Conservation (phyloP, 2,329 filamentous ascomycete species). For the Colletotrichum tofieldiae region DNA sequence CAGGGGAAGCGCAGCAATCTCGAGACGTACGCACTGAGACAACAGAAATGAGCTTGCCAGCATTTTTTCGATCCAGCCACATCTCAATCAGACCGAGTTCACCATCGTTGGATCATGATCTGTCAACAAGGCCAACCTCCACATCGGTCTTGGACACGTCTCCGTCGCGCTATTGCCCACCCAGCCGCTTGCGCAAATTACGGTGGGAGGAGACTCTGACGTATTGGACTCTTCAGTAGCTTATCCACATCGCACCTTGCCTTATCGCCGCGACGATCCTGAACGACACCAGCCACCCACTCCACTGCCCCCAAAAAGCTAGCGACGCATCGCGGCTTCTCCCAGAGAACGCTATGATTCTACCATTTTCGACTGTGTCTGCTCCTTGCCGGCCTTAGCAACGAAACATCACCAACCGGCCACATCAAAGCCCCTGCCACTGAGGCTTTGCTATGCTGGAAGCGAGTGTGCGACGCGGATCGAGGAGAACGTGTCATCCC, state of each 20-base stretch:
- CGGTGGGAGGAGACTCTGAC: conserved; percentile 2
- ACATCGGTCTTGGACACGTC: conserved; percentile 15
- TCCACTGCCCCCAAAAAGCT: neutral
- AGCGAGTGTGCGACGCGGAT: conserved; percentile 6
- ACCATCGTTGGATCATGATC: neutral
- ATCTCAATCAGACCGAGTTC: neutral
- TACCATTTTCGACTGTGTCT: neutral
- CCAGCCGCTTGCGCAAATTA: conserved; percentile 2
- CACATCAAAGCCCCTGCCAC: neutral
- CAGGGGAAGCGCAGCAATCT: conserved; percentile 5
- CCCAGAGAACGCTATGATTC: neutral
- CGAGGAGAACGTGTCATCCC: conserved; percentile 21
- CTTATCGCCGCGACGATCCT: neutral
- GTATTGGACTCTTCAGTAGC: conserved; percentile 2
- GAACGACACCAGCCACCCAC: conserved; percentile 39
- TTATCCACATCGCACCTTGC: conserved; percentile 1
- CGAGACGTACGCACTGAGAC: neutral
- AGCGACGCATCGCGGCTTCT: conserved; percentile 7
- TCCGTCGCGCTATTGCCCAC: conserved; percentile 15
- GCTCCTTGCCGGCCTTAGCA: neutral
- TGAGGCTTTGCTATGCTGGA: neutral
- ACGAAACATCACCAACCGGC: neutral
- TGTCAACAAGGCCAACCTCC: neutral
- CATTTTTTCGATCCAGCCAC: neutral
- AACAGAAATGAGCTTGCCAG: conserved; percentile 3